Conservation (phyloP, 805 yeast genomes). For the Pichia paraexigua region DNA sequence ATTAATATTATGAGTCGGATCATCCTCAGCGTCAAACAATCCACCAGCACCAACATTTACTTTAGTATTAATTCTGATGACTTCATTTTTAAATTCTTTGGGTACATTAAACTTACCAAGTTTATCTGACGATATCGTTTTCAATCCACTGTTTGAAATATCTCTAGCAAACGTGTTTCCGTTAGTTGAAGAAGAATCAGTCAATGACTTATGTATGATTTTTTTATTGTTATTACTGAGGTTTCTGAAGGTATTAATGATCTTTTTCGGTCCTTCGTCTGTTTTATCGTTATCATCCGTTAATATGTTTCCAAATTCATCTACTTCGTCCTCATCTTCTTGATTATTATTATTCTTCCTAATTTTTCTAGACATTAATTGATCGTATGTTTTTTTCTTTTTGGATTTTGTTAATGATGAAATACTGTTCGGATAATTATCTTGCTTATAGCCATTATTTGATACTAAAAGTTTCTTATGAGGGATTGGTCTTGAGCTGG, state of each 20-base stretch:
- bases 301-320: background rate
- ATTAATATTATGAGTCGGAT: background rate
- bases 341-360: background rate
- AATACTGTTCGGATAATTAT: background rate
- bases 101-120: background rate
- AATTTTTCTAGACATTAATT: background rate
- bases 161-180: background rate
- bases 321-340: background rate
- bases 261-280: background rate
- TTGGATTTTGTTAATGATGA: background rate
- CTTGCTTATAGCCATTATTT: background rate
- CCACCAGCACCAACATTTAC: background rate
- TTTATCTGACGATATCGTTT: background rate
- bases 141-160: background rate
- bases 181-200: background rate
- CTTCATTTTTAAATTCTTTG: background rate
- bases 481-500: background rate
- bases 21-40: slow-evolving; percentile 1
- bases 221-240: background rate
- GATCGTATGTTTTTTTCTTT: background rate
- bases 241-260: background rate
- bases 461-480: background rate
- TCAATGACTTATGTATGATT: background rate
- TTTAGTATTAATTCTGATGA: background rate
- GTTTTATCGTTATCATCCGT: background rate